Evolutionary conservation across 1,284 basidiomycete genomes (phyloP).

Genomic region (Ceratobasidium sp.): DNA sequence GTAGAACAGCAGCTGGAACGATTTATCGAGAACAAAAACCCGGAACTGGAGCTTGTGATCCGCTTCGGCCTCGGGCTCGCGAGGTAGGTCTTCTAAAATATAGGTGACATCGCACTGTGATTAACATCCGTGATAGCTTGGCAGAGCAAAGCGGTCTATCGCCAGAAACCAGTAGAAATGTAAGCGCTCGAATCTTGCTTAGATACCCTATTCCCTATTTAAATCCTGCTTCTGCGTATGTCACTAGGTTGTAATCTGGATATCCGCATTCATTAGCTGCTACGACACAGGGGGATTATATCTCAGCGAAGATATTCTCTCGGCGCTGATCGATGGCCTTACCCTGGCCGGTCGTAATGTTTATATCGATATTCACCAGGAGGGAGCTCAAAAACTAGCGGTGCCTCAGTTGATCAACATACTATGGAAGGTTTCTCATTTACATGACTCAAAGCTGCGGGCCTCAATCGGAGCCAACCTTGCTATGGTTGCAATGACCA

Average conservation of each 20-base stretch:
- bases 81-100: not conserved
- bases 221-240: too few species aligned
- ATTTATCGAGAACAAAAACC: not conserved
- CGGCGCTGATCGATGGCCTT: conserved; percentile 17
- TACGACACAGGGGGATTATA: not conserved
- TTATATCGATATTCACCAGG: not conserved
- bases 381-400: not conserved
- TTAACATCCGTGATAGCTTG: not conserved
- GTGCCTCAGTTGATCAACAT: conserved; percentile 9
- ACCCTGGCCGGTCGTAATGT: not conserved
- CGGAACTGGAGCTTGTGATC: not conserved
- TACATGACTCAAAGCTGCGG: not conserved
- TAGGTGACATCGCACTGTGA: too few species aligned
- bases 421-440: conserved; percentile 24
- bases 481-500: conserved; percentile 3
- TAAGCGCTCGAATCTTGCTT: not conserved
- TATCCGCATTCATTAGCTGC: not conserved
- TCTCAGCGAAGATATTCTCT: conserved; percentile 11
- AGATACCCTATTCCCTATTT: too few species aligned
- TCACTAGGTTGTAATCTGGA: conserved; percentile 11
- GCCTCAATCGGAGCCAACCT: conserved; percentile 22
- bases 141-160: not conserved
- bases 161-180: not conserved
- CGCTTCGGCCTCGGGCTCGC: conserved; percentile 8
- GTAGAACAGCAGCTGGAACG: not conserved